Evolutionary conservation across 768 basidiomycete species (phyloP), one percentile per base, ranked within the genome.

Genomic region (Cubamyces sp.): DNA sequence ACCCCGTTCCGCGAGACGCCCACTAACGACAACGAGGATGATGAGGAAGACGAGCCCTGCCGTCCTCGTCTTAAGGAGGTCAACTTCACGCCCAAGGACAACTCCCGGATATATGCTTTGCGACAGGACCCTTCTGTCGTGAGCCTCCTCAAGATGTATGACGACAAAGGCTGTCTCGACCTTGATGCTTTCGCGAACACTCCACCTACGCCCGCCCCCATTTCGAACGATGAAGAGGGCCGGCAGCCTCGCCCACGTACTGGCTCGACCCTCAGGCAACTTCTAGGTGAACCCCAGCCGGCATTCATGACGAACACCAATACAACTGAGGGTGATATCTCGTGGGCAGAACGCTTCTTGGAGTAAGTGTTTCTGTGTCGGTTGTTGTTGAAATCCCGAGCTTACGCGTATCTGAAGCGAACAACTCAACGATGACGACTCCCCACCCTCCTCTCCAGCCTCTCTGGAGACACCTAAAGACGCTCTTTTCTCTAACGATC

Each of bases 101-200:
- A 73, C 76, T 80, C 76, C 62, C 83, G 88, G 28, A 76, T 88
- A 11, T 73, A 82, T 14, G 75, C 82, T 21, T 79, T 93, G 48
- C 86, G 87, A 46, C 85, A 86, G 26, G 90, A 93, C 63, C 90
- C 91, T 3, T 92, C 91, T 21, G 88, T 93, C 28, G 87, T 81
- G 15, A 92, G 87, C 66, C 76, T 93, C 23, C 75, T 92, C 39
- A 81, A 85, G 57, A 76, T 91, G 64, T 93, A 92, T 66, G 90
- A 92, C 66, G 84, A 89, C 4, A 77, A 88, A 57, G 91, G 91
- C 18, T 80, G 82, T 54, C 77, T 92, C 26, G 79, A 85, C 16
- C 77, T 80, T 4, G 73, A 81, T 40, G 83, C 83, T 8, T 93
- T 93, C 70, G 87, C 87, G 0, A 90, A 90, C 66, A 74, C 85